Evolutionary conservation across 108 stramenopile genomes (phyloP), one percentile per base, ranked within the genome.

Genomic region (Conticribra guillardii): DNA sequence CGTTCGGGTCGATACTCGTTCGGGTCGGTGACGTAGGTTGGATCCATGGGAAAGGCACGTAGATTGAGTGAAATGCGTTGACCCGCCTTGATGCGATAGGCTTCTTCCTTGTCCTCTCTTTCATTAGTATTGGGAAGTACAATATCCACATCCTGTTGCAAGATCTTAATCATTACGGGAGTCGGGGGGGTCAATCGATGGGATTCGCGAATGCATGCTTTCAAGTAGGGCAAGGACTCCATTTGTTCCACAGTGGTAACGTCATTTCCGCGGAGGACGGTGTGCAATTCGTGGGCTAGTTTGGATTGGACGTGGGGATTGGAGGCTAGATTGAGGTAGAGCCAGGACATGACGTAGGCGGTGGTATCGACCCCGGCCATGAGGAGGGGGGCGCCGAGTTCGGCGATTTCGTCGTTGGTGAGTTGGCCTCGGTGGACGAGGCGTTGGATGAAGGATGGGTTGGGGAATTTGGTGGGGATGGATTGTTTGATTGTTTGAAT

Each of bases 311-410:
- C 74, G 3, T 62, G 58, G 11, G 74, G 67, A 37, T 75, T 75
- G 28, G 69, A 62, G 1, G 74, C 74, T 26, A 75, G 74, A 24
- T 75, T 69, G 24, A 75, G 52, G 54, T 62, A 70, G 2, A 75
- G 41, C 74, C 74, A 75, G 15, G 51, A 54, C 67, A 75, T 75
- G 30, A 70, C 60, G 23, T 69, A 69, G 7, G 68, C 69, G 21
- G 74, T 75, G 0, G 74, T 75, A 24, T 75, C 74, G 1, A 75
- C 74, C 11, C 68, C 74, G 3, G 74, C 74, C 67, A 75, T 69
- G 7, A 75, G 71, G 14, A 73, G 31, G 0, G 71, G 71, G 9
- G 61, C 71, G 0, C 37, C 60, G 5, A 73, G 8, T 49, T 62
- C 62, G 44, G 45, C 41, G 33, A 73, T 49, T 22, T 73, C 71